These are phyloP conservation scores for Baorangia bicolor DNA, from an alignment of 768 basidiomycete species.

Conservation along the genomic window DNA sequence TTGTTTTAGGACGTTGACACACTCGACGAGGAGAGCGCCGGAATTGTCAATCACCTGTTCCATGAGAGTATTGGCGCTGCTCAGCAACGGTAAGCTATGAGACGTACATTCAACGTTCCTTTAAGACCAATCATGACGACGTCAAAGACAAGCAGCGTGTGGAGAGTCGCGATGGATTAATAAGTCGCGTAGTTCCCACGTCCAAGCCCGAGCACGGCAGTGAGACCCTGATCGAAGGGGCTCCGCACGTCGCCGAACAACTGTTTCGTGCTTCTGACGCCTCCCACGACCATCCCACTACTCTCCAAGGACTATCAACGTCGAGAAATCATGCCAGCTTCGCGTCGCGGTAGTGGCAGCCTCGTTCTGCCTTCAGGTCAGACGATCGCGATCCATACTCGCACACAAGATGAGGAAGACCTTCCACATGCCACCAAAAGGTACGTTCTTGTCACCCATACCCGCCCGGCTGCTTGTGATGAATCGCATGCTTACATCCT, in stretches of 20 bases:
- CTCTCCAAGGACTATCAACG: background rate
- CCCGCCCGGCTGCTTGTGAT: background rate
- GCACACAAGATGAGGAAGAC: slow-evolving; percentile 83
- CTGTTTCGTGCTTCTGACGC: slow-evolving; percentile 4
- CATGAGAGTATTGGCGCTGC: background rate
- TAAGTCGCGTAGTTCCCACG: slow-evolving; percentile 29
- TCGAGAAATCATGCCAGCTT: slow-evolving; percentile 53
- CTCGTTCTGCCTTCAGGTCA: slow-evolving; percentile 71
- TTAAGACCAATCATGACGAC: slow-evolving; percentile 90
- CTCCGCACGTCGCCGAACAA: slow-evolving; percentile 12
- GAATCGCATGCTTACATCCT: slow-evolving; percentile 4
- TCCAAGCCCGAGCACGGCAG: background rate
- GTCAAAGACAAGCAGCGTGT: background rate
- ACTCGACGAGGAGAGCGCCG: slow-evolving; percentile 91
- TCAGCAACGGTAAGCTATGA: background rate
- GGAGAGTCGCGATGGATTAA: slow-evolving; percentile 1
- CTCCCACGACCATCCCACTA: slow-evolving; percentile 18
- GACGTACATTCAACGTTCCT: slow-evolving; percentile 77
- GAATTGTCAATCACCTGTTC: slow-evolving; percentile 95
- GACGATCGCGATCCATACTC: slow-evolving; percentile 81
- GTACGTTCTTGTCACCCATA: slow-evolving; percentile 40
- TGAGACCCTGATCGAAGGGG: slow-evolving; percentile 8
- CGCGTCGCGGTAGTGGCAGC: slow-evolving; percentile 77
- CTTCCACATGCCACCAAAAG: slow-evolving; percentile 94
- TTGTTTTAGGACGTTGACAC: slow-evolving; percentile 93